Evolutionary conservation across 768 basidiomycete genomes (phyloP).

Genomic region (Boletus eberwhitei): DNA sequence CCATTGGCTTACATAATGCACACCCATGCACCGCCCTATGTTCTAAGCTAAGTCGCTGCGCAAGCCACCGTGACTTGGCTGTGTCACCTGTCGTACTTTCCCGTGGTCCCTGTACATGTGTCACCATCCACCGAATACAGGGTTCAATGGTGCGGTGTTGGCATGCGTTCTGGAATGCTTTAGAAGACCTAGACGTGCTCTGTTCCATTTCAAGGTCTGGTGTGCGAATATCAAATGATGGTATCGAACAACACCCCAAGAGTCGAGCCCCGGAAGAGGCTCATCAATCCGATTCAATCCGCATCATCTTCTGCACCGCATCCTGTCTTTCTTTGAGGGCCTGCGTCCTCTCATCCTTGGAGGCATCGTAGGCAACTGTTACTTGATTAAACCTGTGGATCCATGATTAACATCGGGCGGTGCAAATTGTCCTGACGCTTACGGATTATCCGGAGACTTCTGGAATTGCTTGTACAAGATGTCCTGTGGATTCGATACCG

Average conservation of each 20-base stretch:
- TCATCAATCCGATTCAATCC: slow-evolving; percentile 30
- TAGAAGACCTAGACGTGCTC: not conserved
- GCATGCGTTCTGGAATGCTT: slow-evolving; percentile 12
- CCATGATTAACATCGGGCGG: slow-evolving; percentile 2
- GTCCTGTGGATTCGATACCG: slow-evolving; percentile 46
- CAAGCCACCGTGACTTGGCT: slow-evolving; percentile 17
- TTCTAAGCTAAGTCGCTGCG: slow-evolving; percentile 2
- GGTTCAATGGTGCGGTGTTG: slow-evolving; percentile 12
- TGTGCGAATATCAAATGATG: slow-evolving; percentile 3
- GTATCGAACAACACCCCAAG: not conserved
- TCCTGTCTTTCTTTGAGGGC: slow-evolving; percentile 68
- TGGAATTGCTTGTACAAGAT: slow-evolving; percentile 92
- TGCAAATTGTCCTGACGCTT: slow-evolving; percentile 27
- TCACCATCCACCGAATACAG: not conserved
- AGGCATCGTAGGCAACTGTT: slow-evolving; percentile 75
- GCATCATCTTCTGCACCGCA: slow-evolving; percentile 63
- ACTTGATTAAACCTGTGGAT: slow-evolving; percentile 75
- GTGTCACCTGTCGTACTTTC: slow-evolving; percentile 12
- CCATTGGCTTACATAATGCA: slow-evolving; percentile 19
- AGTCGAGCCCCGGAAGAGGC: not conserved
- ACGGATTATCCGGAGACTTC: slow-evolving; percentile 96
- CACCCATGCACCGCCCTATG: slow-evolving; percentile 1
- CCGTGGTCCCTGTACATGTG: slow-evolving; percentile 10
- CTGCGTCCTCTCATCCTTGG: slow-evolving; percentile 80
- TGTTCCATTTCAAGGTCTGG: slow-evolving; percentile 8